Evolutionary conservation across 805 yeast species (phyloP), one percentile per base, ranked within the genome.

Genomic region (Yarrowia deformans): DNA sequence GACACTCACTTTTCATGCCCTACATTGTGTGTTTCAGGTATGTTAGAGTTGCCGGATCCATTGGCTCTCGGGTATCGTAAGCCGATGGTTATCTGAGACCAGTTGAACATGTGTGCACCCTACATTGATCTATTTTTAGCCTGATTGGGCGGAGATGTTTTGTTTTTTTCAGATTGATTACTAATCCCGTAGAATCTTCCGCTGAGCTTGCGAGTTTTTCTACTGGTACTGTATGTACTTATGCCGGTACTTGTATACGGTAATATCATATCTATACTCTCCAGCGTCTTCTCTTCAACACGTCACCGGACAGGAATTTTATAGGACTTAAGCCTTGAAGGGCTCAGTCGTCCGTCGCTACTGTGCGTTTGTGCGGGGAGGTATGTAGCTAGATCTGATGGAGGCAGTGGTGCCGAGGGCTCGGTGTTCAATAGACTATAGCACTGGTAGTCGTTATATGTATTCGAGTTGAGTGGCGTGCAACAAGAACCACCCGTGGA

Each of bases 81-180:
- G 3, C 29, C 6, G 56, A 52, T 40, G 55, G 55, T 34, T 52
- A 34, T 52, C 56, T 52, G 42, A 52, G 56, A 52, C 56, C 56
- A 35, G 23, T 29, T 32, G 56, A 34, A 52, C 56, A 52, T 52
- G 40, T 52, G 56, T 52, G 56, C 42, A 34, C 29, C 29, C 29
- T 34, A 18, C 39, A 34, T 34, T 9, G 5, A 9, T n/a, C 39
- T 49, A 52, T 35, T 35, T 29, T 14, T 32, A 50, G 55, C 55
- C 9, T 8, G 2, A 35, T 12, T 4, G 29, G 4, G 29, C 29
- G 29, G 39, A 8, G 12, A 8, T 9, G 39, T 2, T 9, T 16
- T 3, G 9, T 9, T 16, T 3, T 32, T 13, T 16, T 2, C 23
- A 14, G 1, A 19, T 23, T 8, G 35, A 23, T 48, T 37, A 29